A percentile compares a stretch with the other conserved stretches of the same genome.
phyloP scores from a whole-genome alignment of 2,329 filamentous ascomycete genomes.

The Meredithiella fracta region DNA sequence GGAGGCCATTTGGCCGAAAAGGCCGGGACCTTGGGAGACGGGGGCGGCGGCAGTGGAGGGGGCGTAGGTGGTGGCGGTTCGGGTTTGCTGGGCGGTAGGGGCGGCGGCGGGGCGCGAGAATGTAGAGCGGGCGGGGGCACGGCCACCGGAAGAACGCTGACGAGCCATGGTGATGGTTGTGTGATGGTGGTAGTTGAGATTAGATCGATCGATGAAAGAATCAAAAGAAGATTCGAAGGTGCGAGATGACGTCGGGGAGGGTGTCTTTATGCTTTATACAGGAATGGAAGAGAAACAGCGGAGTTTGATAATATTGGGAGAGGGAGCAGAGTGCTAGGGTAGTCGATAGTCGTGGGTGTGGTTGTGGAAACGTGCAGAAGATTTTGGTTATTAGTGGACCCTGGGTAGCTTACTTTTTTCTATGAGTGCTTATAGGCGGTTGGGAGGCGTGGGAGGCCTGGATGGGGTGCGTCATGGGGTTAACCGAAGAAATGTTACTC shows the following conservation, averaged over 20 bases:
- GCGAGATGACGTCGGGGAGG: not conserved
- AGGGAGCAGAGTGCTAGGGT: not conserved
- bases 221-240: not conserved
- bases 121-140: slow-evolving; percentile 51
- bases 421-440: not conserved
- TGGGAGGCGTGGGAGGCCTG: not conserved
- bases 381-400: slow-evolving; percentile 2
- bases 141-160: slow-evolving; percentile 45
- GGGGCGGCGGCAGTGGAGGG: slow-evolving; percentile 29
- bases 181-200: not conserved
- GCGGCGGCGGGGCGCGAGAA: slow-evolving; percentile 35
- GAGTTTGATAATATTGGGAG: not conserved
- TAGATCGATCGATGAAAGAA: not conserved
- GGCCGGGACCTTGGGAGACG: slow-evolving; percentile 54
- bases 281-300: not conserved
- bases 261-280: not conserved
- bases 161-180: slow-evolving; percentile 49
- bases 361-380: slow-evolving; percentile 16
- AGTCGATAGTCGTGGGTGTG: no score
- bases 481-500: not conserved
- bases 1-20: slow-evolving; percentile 93
- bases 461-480: not conserved
- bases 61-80: slow-evolving; percentile 52
- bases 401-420: not conserved
- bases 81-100: slow-evolving; percentile 43